Conservation (phyloP, 2,329 filamentous ascomycete genomes). For the Ceratocystis ficicola region DNA sequence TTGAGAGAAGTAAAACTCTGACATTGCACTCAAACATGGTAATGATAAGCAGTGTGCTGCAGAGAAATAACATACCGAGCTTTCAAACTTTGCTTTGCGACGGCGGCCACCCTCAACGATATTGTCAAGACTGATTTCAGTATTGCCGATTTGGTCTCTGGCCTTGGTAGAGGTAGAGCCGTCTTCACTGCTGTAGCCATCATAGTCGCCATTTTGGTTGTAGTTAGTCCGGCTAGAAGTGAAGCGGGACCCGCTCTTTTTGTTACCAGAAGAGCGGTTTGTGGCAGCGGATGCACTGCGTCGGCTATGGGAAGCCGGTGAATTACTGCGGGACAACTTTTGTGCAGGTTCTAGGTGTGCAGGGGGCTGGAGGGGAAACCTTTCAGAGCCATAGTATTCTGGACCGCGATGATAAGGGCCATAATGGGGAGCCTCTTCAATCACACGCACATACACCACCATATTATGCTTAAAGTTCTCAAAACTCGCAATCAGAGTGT, state of each 20-base stretch:
- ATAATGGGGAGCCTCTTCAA: slow-evolving; percentile 39
- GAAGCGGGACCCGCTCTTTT: slow-evolving; percentile 53
- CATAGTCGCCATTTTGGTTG: slow-evolving; percentile 48
- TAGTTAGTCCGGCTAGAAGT: slow-evolving; percentile 34
- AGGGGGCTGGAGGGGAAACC: slow-evolving; percentile 36
- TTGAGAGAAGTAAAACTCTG: not conserved
- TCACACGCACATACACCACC: slow-evolving; percentile 83
- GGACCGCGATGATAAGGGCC: slow-evolving; percentile 18
- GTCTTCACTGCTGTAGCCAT: slow-evolving; percentile 82
- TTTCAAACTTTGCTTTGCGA: slow-evolving; percentile 90
- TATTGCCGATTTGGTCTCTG: slow-evolving; percentile 81
- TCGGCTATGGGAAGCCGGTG: slow-evolving; percentile 54
- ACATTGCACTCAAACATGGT: not conserved
- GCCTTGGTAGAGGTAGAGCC: slow-evolving; percentile 62
- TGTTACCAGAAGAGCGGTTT: slow-evolving; percentile 34
- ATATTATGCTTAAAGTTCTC: slow-evolving; percentile 92
- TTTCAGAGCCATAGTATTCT: slow-evolving; percentile 42
- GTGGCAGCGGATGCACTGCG: slow-evolving; percentile 63
- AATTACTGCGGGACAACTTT: slow-evolving; percentile 55
- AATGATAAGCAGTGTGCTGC: not conserved
- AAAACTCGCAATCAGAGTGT: slow-evolving; percentile 85
- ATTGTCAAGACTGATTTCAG: slow-evolving; percentile 95
- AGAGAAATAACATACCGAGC: slow-evolving; percentile 59
- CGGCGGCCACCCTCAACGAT: slow-evolving; percentile 93
- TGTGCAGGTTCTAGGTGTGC: slow-evolving; percentile 43